Evolutionary conservation across 495 filamentous ascomycete species (phyloP).

Genomic region (Hypoxylon lienhwacheense): DNA sequence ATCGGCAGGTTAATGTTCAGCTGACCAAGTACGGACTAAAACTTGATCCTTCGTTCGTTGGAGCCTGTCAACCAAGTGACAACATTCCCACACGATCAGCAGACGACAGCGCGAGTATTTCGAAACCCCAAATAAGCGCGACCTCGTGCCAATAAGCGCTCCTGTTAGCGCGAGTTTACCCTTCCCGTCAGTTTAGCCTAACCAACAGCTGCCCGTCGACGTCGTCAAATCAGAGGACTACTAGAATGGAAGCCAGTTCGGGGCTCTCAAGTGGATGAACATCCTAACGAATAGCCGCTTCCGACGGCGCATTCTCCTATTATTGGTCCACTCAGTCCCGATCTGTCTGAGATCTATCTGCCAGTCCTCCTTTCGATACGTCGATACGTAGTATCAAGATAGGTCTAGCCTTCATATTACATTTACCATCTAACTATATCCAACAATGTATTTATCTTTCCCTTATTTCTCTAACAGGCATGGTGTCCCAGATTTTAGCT

Average conservation of each 20-base stretch:
- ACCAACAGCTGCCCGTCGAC: slow-evolving; percentile 8
- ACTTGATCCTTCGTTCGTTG: slow-evolving; percentile 3
- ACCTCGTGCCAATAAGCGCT: slow-evolving; percentile 19
- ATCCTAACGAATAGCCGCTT: slow-evolving; percentile 10
- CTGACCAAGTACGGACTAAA: slow-evolving; percentile 8
- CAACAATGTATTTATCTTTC: not conserved
- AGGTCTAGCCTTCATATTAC: not conserved
- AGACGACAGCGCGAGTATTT: slow-evolving; percentile 8
- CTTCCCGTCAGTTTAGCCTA: slow-evolving; percentile 13
- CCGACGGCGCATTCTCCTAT: not conserved
- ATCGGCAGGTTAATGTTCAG: slow-evolving; percentile 12
- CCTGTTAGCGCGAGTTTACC: slow-evolving; percentile 24
- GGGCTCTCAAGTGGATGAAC: slow-evolving; percentile 22
- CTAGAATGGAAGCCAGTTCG: not conserved
- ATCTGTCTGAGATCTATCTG: slow-evolving; percentile 10
- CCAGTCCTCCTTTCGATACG: not conserved
- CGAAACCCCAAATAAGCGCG: slow-evolving; percentile 27
- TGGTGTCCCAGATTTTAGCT: slow-evolving; percentile 3
- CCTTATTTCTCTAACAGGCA: slow-evolving; percentile 3
- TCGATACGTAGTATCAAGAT: slow-evolving; percentile 2
- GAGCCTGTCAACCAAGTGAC: not conserved
- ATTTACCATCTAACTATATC: not conserved
- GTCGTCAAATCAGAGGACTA: slow-evolving; percentile 1
- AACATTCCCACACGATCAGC: slow-evolving; percentile 3
- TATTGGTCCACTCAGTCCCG: slow-evolving; percentile 11